Base-by-base conservation (phyloP, 805 yeast genomes). In the Zygoascus ofunaensis region DNA sequence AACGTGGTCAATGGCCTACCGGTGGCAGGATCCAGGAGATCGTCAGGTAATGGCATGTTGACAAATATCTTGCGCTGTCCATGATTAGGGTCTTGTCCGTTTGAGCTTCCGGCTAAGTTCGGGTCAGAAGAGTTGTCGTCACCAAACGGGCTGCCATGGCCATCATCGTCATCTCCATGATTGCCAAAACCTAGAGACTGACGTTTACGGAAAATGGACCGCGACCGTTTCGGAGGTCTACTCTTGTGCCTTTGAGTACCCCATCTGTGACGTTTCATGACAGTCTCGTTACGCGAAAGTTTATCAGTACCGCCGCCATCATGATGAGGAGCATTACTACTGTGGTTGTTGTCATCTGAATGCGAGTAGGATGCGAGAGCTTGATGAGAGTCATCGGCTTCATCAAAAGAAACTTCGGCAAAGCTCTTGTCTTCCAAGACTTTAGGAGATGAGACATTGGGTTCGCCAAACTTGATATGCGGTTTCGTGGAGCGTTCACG, bases 211-310 rank as follows among this genome's bases (percentile, higher is more conserved):
- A 53, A 53, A 19, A 51, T 39, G 15, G 58, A 52, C 24, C 37
- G 64, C 61, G 19, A 45, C 23, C 60, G 48, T 37, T 55, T 55
- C 8, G 48, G 49, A 3, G 92, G 89, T 39, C 72, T 70, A 5
- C 77, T 73, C 47, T 77, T 76, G 55, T 78, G 76, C 53, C 95
- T 73, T 52, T 82, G 86, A 3, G 97, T 89, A 47, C 96, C 96
- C 95, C 94, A 86, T 64, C 95, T 72, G 53, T 80, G 75, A 55
- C 94, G 73, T 52, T 81, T 78, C 77, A 83, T 82, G 3, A 72
- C 66, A 0, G 82, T 69, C 14, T 67, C 72, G 28, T 67, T 62
- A 36, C 77, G 47, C 5, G 47, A 53, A 39, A 53, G 41, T 20
- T 49, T 50, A 40, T 49, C 53, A n/a, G n/a, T n/a, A n/a, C n/a